phyloP scores from a whole-genome alignment of 2,329 filamentous ascomycete species.

The Hypoxylon sp. region DNA sequence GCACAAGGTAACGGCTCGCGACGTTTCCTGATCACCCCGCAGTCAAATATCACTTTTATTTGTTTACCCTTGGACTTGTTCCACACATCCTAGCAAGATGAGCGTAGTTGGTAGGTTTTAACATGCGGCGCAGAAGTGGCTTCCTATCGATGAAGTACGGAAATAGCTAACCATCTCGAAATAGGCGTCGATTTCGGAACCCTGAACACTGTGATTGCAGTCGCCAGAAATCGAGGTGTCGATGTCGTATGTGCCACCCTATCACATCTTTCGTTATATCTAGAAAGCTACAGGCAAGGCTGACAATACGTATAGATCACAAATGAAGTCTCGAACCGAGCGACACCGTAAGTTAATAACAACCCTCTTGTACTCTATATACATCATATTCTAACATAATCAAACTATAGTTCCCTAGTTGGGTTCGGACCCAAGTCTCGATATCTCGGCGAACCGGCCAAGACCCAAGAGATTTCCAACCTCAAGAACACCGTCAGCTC shows the following conservation, averaged over 20 bases:
- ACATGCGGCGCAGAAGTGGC: neutral
- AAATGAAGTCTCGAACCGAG: conserved; percentile 99
- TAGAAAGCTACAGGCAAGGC: conserved; percentile 38
- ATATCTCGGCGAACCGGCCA: conserved; percentile 94
- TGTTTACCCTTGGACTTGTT: conserved; percentile 41
- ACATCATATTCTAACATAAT: conserved; percentile 44
- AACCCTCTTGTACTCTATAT: conserved; percentile 32
- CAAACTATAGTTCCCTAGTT: conserved; percentile 81
- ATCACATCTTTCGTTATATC: conserved; percentile 12
- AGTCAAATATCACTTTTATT: conserved; percentile 43
- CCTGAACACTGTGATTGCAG: conserved; percentile 96
- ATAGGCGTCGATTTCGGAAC: conserved; percentile 93
- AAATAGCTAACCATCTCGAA: conserved; percentile 26
- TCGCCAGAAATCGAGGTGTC: conserved; percentile 98
- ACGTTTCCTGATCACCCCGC: conserved; percentile 42
- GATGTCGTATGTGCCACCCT: conserved; percentile 85
- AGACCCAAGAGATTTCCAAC: conserved; percentile 99
- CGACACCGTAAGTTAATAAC: conserved; percentile 85
- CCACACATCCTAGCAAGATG: conserved; percentile 61
- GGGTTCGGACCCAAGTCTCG: conserved; percentile 95
- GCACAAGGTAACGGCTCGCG: conserved; percentile 36
- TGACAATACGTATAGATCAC: conserved; percentile 76
- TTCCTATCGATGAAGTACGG: conserved; percentile 14
- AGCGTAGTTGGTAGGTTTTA: conserved; percentile 66
- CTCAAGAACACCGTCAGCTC: conserved; percentile 98